These are phyloP conservation scores for Hevea brasiliensis DNA, from an alignment of 345 rosid species.

Conservation along the genomic window DNA sequence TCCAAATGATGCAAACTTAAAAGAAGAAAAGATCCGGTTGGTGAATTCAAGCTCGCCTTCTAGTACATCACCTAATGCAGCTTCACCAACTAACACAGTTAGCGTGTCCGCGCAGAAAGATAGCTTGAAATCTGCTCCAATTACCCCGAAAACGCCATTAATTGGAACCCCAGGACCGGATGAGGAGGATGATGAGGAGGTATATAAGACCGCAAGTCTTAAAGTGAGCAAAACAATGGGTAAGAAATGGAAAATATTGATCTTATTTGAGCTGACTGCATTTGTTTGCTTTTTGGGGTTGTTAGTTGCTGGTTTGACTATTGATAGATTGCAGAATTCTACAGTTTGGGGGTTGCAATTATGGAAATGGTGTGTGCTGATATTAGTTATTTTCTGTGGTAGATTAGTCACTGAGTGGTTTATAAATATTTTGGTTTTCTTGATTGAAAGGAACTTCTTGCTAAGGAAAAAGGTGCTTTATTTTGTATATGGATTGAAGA, in stretches of 20 bases:
- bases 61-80: conserved; percentile 34
- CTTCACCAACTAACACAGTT: conserved; percentile 26
- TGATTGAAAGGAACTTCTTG: conserved; percentile 55
- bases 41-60: conserved; percentile 26
- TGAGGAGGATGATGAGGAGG: conserved; percentile 45
- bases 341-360: conserved; percentile 43
- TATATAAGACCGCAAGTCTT: conserved; percentile 38
- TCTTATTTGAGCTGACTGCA: conserved; percentile 30
- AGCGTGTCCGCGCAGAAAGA: conserved; percentile 28
- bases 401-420: conserved; percentile 50
- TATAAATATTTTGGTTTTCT: conserved; percentile 47
- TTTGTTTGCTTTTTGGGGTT: conserved; percentile 33
- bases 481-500: conserved; percentile 55
- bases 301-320: conserved; percentile 40
- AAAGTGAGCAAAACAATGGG: conserved; percentile 24
- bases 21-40: conserved; percentile 29
- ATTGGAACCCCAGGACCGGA: conserved; percentile 33
- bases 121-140: conserved; percentile 34
- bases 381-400: conserved; percentile 51
- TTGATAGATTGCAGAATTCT: conserved; percentile 26
- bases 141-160: conserved; percentile 55
- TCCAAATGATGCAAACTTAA: conserved; percentile 27
- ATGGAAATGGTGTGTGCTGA: conserved; percentile 61
- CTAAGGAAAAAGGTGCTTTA: conserved; percentile 64
- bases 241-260: conserved; percentile 33